Evolutionary conservation across 768 basidiomycete genomes (phyloP), one percentile per base, ranked within the genome.

Genomic region (Rhizopogon salebrosus): DNA sequence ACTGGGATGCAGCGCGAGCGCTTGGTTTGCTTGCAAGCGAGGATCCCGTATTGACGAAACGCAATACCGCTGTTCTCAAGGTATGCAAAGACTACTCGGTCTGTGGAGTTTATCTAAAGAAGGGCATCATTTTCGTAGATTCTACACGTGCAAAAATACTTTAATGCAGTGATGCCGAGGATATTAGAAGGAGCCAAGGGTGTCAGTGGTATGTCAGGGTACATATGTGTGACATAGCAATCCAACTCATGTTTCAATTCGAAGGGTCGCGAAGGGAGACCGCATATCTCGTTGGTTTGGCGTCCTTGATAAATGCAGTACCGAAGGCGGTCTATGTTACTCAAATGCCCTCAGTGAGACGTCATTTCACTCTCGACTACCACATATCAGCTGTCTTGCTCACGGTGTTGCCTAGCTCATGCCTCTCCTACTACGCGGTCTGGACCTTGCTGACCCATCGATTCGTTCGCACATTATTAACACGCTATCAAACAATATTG

Each of bases 391-490:
- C 23, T 24, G 13, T 24, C 29, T 8, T 20, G 51, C 13, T 52
- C 18, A 31, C 23, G 4, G 14, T 45, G 48, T 36, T 38, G 24
- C 31, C 16, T n/a, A 98, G 95, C 79, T 98, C 11, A 80, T 98
- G 58, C 94, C 97, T 1, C 76, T 98, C 13, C 75, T 99, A 4
- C 72, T 99, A 39, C 88, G 89, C 14, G 88, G 92, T 3, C 79
- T 98, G 16, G 84, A 89, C 38, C 71, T 97, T 4, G 81, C 85
- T 3, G 85, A 92, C 64, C 68, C 80, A 8, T 76, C 80, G 24
- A 82, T 95, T 54, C 84, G 92, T 22, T 76, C 80, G 14, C 85
- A 87, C 69, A 85, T 94, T 45, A 88, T 98, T 52, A 82, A 89
- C 49, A 87, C 85, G 8, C 76, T 98, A 35, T 76, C 83, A 8